A percentile compares a stretch with the other conserved stretches of the same genome.
Evolutionary conservation across 768 basidiomycete genomes (phyloP).

Genomic region (Glaciozyma antarctica): DNA sequence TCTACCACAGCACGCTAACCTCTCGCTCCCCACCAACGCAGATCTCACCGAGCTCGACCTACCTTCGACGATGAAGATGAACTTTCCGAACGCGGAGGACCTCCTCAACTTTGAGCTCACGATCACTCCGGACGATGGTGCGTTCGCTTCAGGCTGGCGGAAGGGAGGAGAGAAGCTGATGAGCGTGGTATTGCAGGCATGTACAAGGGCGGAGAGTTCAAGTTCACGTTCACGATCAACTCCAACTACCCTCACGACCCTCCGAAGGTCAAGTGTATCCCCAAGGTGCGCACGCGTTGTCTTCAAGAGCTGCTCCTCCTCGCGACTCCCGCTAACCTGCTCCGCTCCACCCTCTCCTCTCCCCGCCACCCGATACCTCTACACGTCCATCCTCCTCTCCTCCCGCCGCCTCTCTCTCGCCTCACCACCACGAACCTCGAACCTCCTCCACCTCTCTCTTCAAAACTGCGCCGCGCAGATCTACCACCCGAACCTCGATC

Average conservation of each 20-base stretch:
- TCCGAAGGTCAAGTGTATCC: conserved; percentile 95
- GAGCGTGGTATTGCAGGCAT: conserved; percentile 55
- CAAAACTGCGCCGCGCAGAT: conserved; percentile 50
- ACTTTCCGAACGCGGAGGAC: conserved; percentile 85
- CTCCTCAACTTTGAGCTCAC: conserved; percentile 93
- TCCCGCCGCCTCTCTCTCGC: neutral
- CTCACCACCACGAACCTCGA: neutral
- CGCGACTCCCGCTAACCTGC: conserved; percentile 5
- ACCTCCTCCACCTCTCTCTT: neutral
- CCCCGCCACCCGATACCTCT: neutral
- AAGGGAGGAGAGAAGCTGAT: conserved; percentile 1
- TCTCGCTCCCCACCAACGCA: conserved; percentile 38
- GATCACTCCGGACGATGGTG: conserved; percentile 94
- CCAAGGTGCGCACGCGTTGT: conserved; percentile 56
- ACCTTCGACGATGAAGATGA: conserved; percentile 88
- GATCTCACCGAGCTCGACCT: conserved; percentile 95
- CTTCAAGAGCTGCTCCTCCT: too few relatives aligned
- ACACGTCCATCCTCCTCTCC: neutral
- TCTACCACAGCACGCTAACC: neutral
- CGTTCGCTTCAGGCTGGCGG: conserved; percentile 27
- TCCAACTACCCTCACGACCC: conserved; percentile 98
- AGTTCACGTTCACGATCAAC: conserved; percentile 91
- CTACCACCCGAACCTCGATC: conserved; percentile 96
- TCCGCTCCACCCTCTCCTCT: neutral
- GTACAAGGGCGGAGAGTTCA: conserved; percentile 92